Conservation (phyloP, 2,329 filamentous ascomycete genomes). For the Didymella lethalis region DNA sequence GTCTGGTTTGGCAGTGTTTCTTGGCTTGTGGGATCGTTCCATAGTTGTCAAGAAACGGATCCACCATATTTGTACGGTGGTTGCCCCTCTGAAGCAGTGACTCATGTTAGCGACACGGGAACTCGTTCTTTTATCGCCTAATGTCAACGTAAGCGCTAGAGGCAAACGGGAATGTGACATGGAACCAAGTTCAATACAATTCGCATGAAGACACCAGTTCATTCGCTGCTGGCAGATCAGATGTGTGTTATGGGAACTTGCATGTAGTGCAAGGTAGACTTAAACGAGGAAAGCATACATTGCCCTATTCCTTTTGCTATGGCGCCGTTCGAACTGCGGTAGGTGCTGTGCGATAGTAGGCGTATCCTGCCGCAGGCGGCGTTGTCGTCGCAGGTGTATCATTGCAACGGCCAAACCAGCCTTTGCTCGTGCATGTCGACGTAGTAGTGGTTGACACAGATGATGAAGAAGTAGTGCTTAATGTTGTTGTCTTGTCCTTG, state of each 20-base stretch:
- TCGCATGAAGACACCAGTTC: background rate
- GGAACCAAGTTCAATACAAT: background rate
- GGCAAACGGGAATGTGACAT: constrained; percentile 13
- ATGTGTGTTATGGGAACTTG: background rate
- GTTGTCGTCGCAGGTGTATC: constrained; percentile 37
- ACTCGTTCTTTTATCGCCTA: constrained; percentile 1
- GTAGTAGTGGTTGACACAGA: constrained; percentile 39
- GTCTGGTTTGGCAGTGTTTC: background rate
- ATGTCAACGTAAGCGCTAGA: constrained; percentile 11
- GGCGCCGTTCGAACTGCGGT: constrained; percentile 36
- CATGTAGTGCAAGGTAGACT: background rate
- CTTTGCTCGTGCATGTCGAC: constrained; percentile 45
- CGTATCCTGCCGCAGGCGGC: constrained; percentile 36
- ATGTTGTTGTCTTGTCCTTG: constrained; percentile 44
- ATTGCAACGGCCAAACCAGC: constrained; percentile 48
- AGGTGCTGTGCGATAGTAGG: constrained; percentile 35
- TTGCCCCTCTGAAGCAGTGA: constrained; percentile 2
- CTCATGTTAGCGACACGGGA: constrained; percentile 3
- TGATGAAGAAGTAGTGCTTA: constrained; percentile 33
- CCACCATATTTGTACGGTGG: background rate
- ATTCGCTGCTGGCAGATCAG: background rate
- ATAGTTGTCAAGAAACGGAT: background rate
- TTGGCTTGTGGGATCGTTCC: background rate
- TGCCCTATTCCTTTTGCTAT: background rate
- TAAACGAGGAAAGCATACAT: background rate